Evolutionary conservation across 345 rosid species (phyloP), one percentile per base, ranked within the genome.

Genomic region (Eutrema japonicum): DNA sequence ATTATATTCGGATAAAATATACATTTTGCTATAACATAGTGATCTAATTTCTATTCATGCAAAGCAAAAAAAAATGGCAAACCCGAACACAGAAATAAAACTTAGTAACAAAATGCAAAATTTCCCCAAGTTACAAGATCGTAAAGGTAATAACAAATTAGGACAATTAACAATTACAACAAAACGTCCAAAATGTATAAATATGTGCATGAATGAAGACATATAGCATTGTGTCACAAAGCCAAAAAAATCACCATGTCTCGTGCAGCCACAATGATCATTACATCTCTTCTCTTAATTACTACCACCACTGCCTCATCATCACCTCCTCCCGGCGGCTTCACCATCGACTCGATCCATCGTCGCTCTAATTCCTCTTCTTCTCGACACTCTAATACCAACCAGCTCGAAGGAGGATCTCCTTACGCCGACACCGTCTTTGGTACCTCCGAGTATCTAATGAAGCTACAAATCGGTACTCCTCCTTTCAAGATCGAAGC

Each of bases 381-480:
- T 38, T 51, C 4, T 22, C 41, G 35, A 38, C 13, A 4, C 1
- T 73, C 66, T 4, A 13, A 9, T 2, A 27, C 1, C 11, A 2
- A 9, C 32, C 22, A 18, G 22, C 22, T 18, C 35, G 32, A 33
- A 0, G 67, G 61, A 52, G 35, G 64, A 46, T 73, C 72, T 8
- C 78, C 73, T 32, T 66, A 74, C 4, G 61, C 48, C 2, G 5
- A 61, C 42, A 32, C 60, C 2, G 1, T 61, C 61, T 50, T 16
- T 0, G 75, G 40, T 4, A 6, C 6, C 4, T 3, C 3, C 61
- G 13, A 2, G n/a, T 71, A 72, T 22, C 49, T 63, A 5, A 72
- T 72, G 63, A 72, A 63, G 43, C 12, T 56, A 30, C 45, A 49
- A 60, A 55, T 72, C 12, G 70, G 76, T 52, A 72, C 70, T 0